Conservation (phyloP, 225 moss, liverwort and hornwort genomes). For the Neckera pumila region DNA sequence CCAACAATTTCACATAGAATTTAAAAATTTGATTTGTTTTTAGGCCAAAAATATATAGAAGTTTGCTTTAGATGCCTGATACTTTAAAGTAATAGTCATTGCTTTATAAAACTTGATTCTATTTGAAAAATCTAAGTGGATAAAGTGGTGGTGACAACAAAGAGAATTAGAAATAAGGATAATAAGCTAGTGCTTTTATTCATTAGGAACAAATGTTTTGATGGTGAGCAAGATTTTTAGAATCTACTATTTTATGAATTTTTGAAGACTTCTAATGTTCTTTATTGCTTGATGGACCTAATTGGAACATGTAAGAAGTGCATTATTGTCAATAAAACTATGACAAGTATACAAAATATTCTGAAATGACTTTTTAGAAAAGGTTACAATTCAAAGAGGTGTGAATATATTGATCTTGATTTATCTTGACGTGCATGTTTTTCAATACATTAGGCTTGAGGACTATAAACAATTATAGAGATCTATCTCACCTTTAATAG, state of each 20-base stretch:
- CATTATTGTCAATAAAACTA: neutral
- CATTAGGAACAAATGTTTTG: neutral
- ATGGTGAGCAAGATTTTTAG: neutral
- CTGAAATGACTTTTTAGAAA: neutral
- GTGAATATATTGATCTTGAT: neutral
- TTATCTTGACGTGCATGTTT: neutral
- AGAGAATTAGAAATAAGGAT: neutral
- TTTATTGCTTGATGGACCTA: neutral
- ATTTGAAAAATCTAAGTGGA: neutral
- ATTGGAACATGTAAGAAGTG: neutral
- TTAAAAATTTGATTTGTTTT: neutral
- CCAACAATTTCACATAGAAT: rapidly evolving
- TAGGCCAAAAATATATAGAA: neutral
- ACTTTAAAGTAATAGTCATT: neutral
- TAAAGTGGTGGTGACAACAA: neutral
- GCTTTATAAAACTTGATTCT: neutral
- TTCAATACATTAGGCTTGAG: neutral
- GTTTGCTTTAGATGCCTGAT: neutral
- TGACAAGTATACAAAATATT: neutral
- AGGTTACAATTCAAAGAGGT: neutral
- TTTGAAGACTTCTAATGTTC: neutral
- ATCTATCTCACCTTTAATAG: neutral
- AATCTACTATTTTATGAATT: neutral
- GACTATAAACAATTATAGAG: neutral
- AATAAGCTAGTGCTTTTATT: neutral